These are phyloP conservation scores for Conidiobolus incongruus DNA, from an alignment of 371 early-diverging fungal genomes.

Conservation along the genomic window DNA sequence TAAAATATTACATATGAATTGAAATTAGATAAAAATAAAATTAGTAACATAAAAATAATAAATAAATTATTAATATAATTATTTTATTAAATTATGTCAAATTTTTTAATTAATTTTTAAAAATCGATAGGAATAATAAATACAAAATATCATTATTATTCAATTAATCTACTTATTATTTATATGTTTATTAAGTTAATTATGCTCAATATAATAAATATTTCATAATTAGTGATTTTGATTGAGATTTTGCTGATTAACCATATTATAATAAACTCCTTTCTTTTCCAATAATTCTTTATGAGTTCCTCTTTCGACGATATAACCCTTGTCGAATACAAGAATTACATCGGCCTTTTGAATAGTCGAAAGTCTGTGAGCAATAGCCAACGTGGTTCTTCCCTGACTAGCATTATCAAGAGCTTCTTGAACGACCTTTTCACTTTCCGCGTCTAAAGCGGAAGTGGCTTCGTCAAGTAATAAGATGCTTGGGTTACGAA, in stretches of 20 bases:
- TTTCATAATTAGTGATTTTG: not conserved
- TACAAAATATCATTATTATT: no score
- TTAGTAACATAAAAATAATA: no score
- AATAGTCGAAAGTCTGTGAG: constrained; percentile 43
- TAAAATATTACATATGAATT: no score
- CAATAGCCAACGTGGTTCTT: constrained; percentile 41
- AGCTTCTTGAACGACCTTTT: constrained; percentile 73
- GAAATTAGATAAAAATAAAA: no score
- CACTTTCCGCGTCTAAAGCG: constrained; percentile 74
- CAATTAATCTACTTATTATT: no score
- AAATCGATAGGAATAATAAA: no score
- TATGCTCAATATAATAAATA: no score
- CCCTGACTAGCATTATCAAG: constrained; percentile 48
- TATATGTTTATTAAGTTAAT: no score
- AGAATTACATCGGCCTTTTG: constrained; percentile 54
- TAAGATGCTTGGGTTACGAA: constrained; percentile 66
- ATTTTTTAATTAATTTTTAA: no score
- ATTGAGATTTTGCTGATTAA: constrained; percentile 14
- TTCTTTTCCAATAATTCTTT: constrained; percentile 25
- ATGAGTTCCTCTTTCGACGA: constrained; percentile 68
- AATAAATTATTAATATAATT: no score
- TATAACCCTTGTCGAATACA: constrained; percentile 45
- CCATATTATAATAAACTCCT: constrained; percentile 16
- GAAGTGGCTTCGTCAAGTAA: constrained; percentile 94
- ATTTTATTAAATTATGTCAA: no score